Evolutionary conservation across 164 flowering plant genomes (phyloP).

Genomic region (Liriodendron chinense): DNA sequence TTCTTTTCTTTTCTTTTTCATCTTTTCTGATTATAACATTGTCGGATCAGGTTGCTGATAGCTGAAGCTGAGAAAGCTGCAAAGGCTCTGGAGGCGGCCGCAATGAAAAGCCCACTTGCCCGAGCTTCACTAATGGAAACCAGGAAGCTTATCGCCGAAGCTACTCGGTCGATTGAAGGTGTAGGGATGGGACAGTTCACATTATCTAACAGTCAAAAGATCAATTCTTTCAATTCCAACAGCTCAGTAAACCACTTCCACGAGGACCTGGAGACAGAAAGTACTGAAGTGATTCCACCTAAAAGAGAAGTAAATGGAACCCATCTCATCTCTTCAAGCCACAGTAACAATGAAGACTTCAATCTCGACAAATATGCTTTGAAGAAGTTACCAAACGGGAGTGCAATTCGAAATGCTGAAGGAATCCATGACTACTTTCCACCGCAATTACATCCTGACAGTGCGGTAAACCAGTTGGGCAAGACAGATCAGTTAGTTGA

Average conservation of each 20-base stretch:
- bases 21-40: background rate
- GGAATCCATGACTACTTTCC: background rate
- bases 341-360: slow-evolving; percentile 1
- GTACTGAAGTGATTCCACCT: slow-evolving; percentile 2
- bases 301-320: slow-evolving; percentile 21
- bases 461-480: background rate
- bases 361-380: slow-evolving; percentile 8
- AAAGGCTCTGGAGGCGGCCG: slow-evolving; percentile 75
- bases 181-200: slow-evolving; percentile 32
- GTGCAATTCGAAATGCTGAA: background rate
- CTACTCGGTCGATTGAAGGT: slow-evolving; percentile 48
- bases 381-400: slow-evolving; percentile 12
- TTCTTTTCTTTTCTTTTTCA: background rate
- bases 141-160: slow-evolving; percentile 83
- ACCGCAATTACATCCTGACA: slow-evolving; percentile 4
- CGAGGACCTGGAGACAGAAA: slow-evolving; percentile 10
- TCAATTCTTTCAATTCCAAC: slow-evolving; percentile 11
- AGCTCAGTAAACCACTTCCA: slow-evolving; percentile 12
- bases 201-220: slow-evolving; percentile 10
- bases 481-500: background rate
- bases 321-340: slow-evolving; percentile 1
- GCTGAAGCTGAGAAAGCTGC: slow-evolving; percentile 93
- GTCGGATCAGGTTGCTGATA: slow-evolving; percentile 58
- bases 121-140: slow-evolving; percentile 76
- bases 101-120: slow-evolving; percentile 67